Percentiles rank a stretch among this genome's conserved stretches.
These are phyloP conservation scores for Eucalyptus albens DNA, from an alignment of 345 rosid species.

Conservation along the genomic window DNA sequence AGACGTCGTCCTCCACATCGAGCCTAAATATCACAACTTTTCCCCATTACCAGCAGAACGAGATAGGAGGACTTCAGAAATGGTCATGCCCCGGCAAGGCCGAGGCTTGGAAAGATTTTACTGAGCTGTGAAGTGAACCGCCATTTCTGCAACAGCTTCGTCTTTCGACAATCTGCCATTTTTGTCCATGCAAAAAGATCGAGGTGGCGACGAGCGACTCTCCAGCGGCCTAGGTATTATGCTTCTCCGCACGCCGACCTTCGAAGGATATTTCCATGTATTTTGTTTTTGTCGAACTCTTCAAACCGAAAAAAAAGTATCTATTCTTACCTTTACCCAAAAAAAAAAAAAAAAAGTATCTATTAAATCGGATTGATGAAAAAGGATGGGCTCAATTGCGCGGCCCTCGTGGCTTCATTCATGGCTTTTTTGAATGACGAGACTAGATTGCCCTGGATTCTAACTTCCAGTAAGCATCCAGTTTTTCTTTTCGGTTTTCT, in stretches of 20 bases:
- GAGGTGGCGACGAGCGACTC: neutral
- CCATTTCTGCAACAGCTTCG: neutral
- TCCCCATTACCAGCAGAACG: neutral
- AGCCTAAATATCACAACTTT: neutral
- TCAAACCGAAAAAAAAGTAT: neutral
- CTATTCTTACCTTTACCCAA: too few species aligned
- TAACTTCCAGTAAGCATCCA: too few species aligned
- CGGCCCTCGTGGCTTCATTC: neutral
- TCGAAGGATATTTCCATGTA: neutral
- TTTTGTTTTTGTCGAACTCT: neutral
- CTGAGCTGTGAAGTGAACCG: neutral
- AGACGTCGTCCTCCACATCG: neutral
- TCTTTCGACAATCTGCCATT: neutral
- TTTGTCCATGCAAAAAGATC: neutral
- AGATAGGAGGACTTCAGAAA: neutral
- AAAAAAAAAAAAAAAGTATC: neutral
- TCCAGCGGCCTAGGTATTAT: neutral
- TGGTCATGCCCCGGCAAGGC: neutral
- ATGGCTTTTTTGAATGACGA: too few species aligned
- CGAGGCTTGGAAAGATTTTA: neutral
- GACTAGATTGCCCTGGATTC: too few species aligned
- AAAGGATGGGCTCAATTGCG: neutral
- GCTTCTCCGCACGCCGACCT: neutral
- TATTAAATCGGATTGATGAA: accelerated
- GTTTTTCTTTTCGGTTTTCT: too few species aligned